Percentiles rank a stretch among this genome's conserved stretches.
These are phyloP conservation scores for Ogataea paraovalis DNA, from an alignment of 805 yeast genomes.

Conservation along the genomic window DNA sequence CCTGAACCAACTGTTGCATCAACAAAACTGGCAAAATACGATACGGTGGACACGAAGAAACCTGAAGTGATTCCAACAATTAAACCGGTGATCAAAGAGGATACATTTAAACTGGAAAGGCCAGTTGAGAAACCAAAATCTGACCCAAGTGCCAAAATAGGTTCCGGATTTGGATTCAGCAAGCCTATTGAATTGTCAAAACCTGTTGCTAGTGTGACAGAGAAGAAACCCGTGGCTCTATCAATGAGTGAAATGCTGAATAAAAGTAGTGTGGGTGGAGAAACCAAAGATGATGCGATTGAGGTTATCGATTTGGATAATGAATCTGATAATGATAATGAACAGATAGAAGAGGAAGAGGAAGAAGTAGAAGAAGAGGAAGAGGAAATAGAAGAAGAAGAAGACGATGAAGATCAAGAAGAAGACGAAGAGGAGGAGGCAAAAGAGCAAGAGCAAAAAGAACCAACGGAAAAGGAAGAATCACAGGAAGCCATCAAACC, in stretches of 20 bases:
- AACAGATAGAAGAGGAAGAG: conserved; percentile 1
- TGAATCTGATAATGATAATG: conserved; percentile 1
- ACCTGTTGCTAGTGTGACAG: too few species aligned
- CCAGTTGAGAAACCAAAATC: too few species aligned
- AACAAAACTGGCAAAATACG: too few species aligned
- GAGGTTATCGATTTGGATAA: conserved; percentile 4
- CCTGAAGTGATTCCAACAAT: too few species aligned
- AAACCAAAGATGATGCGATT: neutral
- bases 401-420: too few species aligned
- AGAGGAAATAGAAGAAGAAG: neutral
- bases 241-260: neutral
- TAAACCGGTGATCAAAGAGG: neutral
- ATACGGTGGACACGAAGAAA: too few species aligned
- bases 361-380: conserved; percentile 4
- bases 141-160: too few species aligned
- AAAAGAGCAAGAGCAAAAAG: too few species aligned
- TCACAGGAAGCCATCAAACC: too few species aligned
- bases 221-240: neutral
- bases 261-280: neutral
- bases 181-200: too few species aligned
- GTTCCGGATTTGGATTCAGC: too few species aligned
- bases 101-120: neutral
- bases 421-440: neutral
- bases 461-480: too few species aligned
- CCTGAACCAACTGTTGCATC: neutral